Evolutionary conservation across 768 basidiomycete species (phyloP), one percentile per base, ranked within the genome.

Genomic region (Rhodocollybia butyracea): DNA sequence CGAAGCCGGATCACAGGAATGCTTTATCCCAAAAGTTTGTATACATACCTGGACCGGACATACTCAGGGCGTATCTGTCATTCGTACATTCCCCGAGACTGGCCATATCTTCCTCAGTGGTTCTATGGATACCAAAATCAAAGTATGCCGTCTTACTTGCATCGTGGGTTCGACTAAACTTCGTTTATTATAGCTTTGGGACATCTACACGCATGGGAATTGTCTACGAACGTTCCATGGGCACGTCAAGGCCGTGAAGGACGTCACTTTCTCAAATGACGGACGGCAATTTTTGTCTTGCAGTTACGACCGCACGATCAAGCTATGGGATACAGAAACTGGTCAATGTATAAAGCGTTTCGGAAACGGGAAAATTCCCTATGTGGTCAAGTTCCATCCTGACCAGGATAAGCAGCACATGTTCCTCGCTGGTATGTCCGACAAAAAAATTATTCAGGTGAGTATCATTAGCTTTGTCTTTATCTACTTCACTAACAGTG

Each of bases 31-130:
- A 27, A 98, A 98, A 75, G 78, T 81, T 10, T 98, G 96, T 71
- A 84, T 95, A 55, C 97, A 98, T 68, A 98, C 97, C 0, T 98
- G 94, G 91, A 97, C 94, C 3, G 97, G 97, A 1, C 97, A 99
- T 70, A 98, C 94, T 11, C 89, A 91, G 69, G 97, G 91, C 26
- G 93, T 99, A 3, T 92, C 92, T n/a, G 90, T 88, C 45, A 86
- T 99, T 57, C 89, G 93, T 51, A 77, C 92, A 34, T 96, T 98
- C 75, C 97, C 97, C 21, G 80, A 88, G 55, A 92, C 91, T 6
- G 95, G 94, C 0, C 97, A 99, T 72, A 78, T 99, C 12, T 69
- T 99, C 56, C 83, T 99, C 58, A 94, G 90, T 67, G 96, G 89
- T 1, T 94, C 91, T 43, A 94, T 98, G 94, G 97, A 99, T 70